Conservation (phyloP, 345 rosid genomes). For the Hypericum perforatum region DNA sequence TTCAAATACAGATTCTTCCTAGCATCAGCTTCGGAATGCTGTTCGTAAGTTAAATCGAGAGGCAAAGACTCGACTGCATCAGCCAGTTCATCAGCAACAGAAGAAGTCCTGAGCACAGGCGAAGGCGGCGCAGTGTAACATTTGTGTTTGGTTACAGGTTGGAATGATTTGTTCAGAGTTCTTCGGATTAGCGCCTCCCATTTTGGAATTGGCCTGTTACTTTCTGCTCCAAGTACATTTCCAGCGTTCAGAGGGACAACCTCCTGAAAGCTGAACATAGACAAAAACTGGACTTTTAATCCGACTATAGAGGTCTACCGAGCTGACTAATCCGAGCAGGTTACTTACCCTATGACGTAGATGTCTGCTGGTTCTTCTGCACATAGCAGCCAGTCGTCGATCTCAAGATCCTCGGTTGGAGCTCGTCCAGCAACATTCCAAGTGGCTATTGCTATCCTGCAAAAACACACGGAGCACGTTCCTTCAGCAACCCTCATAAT, state of each 20-base stretch:
- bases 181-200: constrained; percentile 90
- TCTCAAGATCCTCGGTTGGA: constrained; percentile 65
- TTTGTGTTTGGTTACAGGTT: constrained; percentile 48
- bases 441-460: constrained; percentile 72
- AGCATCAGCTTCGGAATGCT: constrained; percentile 18
- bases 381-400: constrained; percentile 93
- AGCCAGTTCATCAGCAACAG: constrained; percentile 57
- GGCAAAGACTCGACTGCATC: constrained; percentile 37
- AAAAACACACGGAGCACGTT: constrained; percentile 7
- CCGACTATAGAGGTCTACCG: no score
- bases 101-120: constrained; percentile 63
- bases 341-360: constrained; percentile 68
- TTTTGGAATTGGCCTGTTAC: constrained; percentile 63
- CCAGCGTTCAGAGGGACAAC: constrained; percentile 96
- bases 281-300: background rate
- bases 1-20: constrained; percentile 28
- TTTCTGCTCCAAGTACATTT: constrained; percentile 93
- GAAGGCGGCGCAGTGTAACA: constrained; percentile 86
- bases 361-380: constrained; percentile 79
- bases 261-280: constrained; percentile 66
- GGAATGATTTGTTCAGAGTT: constrained; percentile 63
- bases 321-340: no score
- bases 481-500: background rate
- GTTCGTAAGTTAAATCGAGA: constrained; percentile 32
- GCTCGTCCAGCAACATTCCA: constrained; percentile 96